phyloP scores from a whole-genome alignment of 768 basidiomycete genomes.

The Dioszegia aurantiaca region DNA sequence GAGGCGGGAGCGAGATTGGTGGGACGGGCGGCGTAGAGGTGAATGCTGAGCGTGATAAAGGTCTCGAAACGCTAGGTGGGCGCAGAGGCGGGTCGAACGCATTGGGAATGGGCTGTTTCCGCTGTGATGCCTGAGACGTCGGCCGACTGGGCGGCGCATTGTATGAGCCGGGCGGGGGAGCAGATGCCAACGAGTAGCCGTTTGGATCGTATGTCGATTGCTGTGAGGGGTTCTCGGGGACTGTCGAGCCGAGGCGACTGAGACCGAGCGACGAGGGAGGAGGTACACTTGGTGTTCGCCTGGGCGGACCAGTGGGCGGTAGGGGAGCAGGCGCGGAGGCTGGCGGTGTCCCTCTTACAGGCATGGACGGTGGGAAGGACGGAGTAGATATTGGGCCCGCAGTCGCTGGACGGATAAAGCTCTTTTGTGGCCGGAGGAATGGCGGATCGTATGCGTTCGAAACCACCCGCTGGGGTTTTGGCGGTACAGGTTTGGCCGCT shows the following conservation, averaged over 20 bases:
- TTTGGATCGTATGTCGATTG: not conserved
- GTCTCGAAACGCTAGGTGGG: slow-evolving; percentile 12
- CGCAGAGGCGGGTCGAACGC: slow-evolving; percentile 26
- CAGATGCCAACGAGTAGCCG: not conserved
- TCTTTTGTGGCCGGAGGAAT: slow-evolving; percentile 38
- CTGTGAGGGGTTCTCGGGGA: not conserved
- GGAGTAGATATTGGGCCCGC: slow-evolving; percentile 12
- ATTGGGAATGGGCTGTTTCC: slow-evolving; percentile 3
- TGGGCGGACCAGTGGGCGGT: slow-evolving; percentile 11
- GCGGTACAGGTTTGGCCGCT: slow-evolving; percentile 19
- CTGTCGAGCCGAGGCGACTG: not conserved
- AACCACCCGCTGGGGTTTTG: slow-evolving; percentile 26
- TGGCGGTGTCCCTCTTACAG: slow-evolving; percentile 12
- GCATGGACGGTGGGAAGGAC: slow-evolving; percentile 22
- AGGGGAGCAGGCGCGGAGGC: slow-evolving; percentile 7
- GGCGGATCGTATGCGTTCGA: slow-evolving; percentile 48
- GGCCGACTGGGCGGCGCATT: slow-evolving; percentile 12
- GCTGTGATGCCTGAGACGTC: slow-evolving; percentile 1
- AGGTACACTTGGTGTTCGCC: slow-evolving; percentile 11
- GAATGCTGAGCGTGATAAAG: slow-evolving; percentile 3
- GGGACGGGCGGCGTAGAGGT: slow-evolving; percentile 12
- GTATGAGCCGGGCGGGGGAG: not conserved
- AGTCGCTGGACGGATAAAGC: slow-evolving; percentile 27
- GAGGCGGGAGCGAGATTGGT: not conserved
- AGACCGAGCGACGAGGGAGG: slow-evolving; percentile 1